Percentiles rank a stretch among this genome's conserved stretches.
phyloP scores from a whole-genome alignment of 345 rosid species.

The Ceriops tagal region DNA sequence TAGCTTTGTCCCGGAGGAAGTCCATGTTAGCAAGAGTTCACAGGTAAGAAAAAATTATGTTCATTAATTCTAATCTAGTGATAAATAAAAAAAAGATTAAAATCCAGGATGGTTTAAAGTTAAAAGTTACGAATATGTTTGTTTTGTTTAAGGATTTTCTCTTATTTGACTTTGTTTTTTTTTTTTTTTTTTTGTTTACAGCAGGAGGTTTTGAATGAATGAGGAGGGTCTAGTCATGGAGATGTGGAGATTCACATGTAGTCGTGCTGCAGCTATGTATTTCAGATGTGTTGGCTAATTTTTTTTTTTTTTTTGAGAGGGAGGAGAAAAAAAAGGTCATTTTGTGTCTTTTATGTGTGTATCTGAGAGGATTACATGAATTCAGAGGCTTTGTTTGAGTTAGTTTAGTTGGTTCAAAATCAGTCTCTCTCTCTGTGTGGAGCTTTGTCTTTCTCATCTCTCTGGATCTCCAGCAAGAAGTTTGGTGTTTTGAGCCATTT shows the following conservation, averaged over 20 bases:
- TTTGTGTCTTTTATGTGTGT: conserved; percentile 21
- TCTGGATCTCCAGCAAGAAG: conserved; percentile 31
- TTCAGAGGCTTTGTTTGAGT: conserved; percentile 16
- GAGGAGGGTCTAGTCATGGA: conserved; percentile 53
- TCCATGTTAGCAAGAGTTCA: conserved; percentile 23
- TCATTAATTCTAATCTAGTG: background rate
- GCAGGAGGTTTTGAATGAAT: conserved; percentile 42
- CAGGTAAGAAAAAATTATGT: conserved; percentile 22
- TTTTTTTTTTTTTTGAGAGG: background rate
- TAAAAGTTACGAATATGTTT: background rate
- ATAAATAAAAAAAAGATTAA: background rate
- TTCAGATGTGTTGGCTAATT: conserved; percentile 16
- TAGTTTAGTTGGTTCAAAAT: conserved; percentile 8
- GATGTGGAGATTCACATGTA: conserved; percentile 58
- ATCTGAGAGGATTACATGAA: conserved; percentile 12
- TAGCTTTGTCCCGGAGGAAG: conserved; percentile 24
- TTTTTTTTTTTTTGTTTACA: background rate
- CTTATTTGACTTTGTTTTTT: conserved; percentile 14
- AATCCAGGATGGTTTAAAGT: too few relatives aligned
- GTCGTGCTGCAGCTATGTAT: conserved; percentile 9
- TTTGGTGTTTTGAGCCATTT: conserved; percentile 15
- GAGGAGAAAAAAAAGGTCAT: conserved; percentile 9
- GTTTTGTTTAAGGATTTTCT: background rate
- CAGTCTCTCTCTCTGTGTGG: conserved; percentile 1
- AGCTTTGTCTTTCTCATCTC: conserved; percentile 6